These are phyloP conservation scores for Phyllosticta citribraziliensis DNA, from an alignment of 2,329 filamentous ascomycete genomes.

Conservation along the genomic window DNA sequence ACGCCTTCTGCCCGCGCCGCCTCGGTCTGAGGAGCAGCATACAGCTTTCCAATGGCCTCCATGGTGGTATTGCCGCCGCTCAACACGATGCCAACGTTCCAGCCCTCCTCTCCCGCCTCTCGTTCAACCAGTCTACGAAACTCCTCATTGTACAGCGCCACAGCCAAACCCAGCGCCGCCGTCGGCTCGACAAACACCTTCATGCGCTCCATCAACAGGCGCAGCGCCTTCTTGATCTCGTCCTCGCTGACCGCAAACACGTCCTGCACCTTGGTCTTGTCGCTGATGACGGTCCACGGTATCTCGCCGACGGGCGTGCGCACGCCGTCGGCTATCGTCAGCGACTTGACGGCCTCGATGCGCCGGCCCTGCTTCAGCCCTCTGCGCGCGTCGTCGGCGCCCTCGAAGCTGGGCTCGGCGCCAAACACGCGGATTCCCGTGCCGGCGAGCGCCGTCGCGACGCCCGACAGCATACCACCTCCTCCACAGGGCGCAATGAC, in stretches of 20 bases:
- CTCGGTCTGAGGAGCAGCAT: conserved; percentile 22
- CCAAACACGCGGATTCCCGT: conserved; percentile 73
- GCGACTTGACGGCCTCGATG: conserved; percentile 57
- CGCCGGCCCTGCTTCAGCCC: conserved; percentile 56
- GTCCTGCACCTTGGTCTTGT: conserved; percentile 57
- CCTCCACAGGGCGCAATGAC: conserved; percentile 76
- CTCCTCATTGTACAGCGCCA: conserved; percentile 74
- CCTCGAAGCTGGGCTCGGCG: conserved; percentile 72
- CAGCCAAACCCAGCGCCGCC: conserved; percentile 73
- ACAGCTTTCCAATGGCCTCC: conserved; percentile 49
- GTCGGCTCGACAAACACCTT: conserved; percentile 89
- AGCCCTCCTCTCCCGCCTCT: conserved; percentile 62
- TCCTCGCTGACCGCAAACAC: conserved; percentile 70
- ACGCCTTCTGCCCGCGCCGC: conserved; percentile 32
- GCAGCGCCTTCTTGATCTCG: conserved; percentile 68
- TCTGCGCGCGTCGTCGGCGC: conserved; percentile 71
- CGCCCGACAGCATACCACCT: conserved; percentile 77
- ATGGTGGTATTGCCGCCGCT: conserved; percentile 57
- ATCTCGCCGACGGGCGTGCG: conserved; percentile 68
- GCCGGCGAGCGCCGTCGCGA: conserved; percentile 64
- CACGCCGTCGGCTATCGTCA: conserved; percentile 84
- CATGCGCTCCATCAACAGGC: conserved; percentile 72
- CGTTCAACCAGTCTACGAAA: conserved; percentile 61
- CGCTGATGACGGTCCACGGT: conserved; percentile 70
- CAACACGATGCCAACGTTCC: conserved; percentile 57